These are phyloP conservation scores for Dunaliella salina DNA, from an alignment of 163 green algal genomes.

Conservation along the genomic window DNA sequence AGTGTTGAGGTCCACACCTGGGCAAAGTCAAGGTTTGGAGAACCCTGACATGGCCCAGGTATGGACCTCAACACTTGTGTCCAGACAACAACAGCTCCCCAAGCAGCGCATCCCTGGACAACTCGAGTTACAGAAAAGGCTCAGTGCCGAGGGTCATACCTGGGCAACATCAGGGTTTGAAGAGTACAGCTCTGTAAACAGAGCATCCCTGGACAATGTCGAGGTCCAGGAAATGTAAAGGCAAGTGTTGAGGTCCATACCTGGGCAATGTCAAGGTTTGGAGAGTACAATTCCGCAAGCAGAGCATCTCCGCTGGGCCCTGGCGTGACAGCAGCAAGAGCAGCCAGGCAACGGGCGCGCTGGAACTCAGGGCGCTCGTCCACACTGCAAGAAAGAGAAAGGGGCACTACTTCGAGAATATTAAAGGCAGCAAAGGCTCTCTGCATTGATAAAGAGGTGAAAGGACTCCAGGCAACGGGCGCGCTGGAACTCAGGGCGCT, in stretches of 20 bases:
- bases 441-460: no score
- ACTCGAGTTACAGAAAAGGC: no score
- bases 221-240: no score
- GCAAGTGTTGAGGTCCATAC: no score
- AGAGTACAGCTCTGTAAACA: neutral
- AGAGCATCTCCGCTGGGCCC: conserved; percentile 46
- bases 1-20: no score
- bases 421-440: no score
- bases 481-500: conserved; percentile 20
- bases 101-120: conserved; percentile 51
- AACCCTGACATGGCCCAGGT: no score
- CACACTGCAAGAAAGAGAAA: neutral
- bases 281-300: conserved; percentile 62
- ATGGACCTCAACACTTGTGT: no score
- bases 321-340: conserved; percentile 44
- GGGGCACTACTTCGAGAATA: no score
- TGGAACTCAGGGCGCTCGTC: conserved; percentile 19
- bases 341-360: conserved; percentile 43
- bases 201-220: no score
- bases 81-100: conserved; percentile 62
- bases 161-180: neutral
- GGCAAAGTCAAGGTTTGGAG: conserved; percentile 64
- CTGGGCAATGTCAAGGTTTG: conserved; percentile 60
- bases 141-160: no score
- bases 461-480: conserved; percentile 42